Evolutionary conservation across 2,329 filamentous ascomycete genomes (phyloP), one percentile per base, ranked within the genome.

Genomic region (Metarhizium sp.): DNA sequence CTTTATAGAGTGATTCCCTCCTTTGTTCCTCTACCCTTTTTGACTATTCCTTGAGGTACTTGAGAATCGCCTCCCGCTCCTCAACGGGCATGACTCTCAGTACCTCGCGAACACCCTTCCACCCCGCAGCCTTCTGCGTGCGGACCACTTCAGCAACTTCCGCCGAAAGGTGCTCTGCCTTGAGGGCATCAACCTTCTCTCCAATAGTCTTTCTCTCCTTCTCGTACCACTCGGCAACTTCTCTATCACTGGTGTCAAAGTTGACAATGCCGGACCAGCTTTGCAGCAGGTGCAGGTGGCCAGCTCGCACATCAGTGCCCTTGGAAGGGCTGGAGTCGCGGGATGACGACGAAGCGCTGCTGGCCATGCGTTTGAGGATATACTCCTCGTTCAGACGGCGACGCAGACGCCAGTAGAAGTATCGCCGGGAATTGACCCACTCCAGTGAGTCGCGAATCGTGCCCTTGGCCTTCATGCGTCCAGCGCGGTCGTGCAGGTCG

Each of bases 401-500:
- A 73, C 95, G 92, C 59, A 96, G 86, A 74, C 94, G 92, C 94
- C 95, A 99, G 87, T 97, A 99, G 81, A 99, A 97, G 89, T 94
- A 97, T 68, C 92, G 87, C 61, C 94, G 87, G 10, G 92, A 86
- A 64, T 96, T 88, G 70, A 83, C 79, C 94, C 92, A 97, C 66
- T 87, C 82, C 45, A 99, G 80, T 13, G 85, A 76, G 64, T 88
- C 82, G 60, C 94, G 90, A 66, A 99, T 96, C 56, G 88, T 86
- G 59, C 91, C 88, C 85, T 99, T 99, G 73, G 94, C 94, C 78
- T 96, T 84, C 94, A 99, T 99, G 74, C 94, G 90, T 57, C 92
- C 94, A 47, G 94, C 87, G 50, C 94, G 92, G 73, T 99, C 94
- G 77, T 99, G 94, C 51, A 99, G 81, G 72, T 99, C 94, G 58